phyloP scores from a whole-genome alignment of 495 filamentous ascomycete genomes.

The Melanomma pulvis-pyrius region DNA sequence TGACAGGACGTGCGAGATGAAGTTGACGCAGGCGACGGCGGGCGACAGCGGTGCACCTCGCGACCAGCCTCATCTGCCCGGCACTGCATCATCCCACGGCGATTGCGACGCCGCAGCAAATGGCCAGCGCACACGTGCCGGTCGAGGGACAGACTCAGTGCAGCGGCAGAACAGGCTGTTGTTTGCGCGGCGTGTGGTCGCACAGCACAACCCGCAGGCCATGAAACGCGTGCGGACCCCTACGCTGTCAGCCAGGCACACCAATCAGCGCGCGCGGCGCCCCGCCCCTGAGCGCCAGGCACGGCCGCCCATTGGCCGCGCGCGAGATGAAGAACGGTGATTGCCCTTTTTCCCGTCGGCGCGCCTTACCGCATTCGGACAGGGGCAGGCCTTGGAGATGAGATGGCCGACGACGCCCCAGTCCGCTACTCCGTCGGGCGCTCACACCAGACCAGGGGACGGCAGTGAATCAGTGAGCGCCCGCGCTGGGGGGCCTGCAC shows the following conservation, averaged over 20 bases:
- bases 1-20: not conserved
- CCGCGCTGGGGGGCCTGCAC: not conserved
- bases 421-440: slow-evolving; percentile 7
- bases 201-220: not conserved
- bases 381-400: slow-evolving; percentile 17
- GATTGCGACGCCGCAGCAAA: not conserved
- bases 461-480: not conserved
- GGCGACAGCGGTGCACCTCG: not conserved
- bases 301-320: slow-evolving; percentile 12
- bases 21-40: not conserved
- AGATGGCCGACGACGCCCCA: slow-evolving; percentile 3
- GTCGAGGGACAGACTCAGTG: not conserved
- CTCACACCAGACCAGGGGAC: not conserved
- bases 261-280: slow-evolving; percentile 16
- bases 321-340: slow-evolving; percentile 25
- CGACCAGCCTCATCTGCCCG: not conserved
- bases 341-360: slow-evolving; percentile 3
- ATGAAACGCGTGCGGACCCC: slow-evolving; percentile 12
- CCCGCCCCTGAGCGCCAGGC: slow-evolving; percentile 4
- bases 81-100: not conserved
- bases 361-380: not conserved
- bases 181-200: not conserved
- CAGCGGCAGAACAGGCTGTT: not conserved
- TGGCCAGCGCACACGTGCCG: not conserved
- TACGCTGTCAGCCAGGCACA: slow-evolving; percentile 19